Evolutionary conservation across 352 stramenopile species (phyloP).

Genomic region (Phytopythium sindhum): DNA sequence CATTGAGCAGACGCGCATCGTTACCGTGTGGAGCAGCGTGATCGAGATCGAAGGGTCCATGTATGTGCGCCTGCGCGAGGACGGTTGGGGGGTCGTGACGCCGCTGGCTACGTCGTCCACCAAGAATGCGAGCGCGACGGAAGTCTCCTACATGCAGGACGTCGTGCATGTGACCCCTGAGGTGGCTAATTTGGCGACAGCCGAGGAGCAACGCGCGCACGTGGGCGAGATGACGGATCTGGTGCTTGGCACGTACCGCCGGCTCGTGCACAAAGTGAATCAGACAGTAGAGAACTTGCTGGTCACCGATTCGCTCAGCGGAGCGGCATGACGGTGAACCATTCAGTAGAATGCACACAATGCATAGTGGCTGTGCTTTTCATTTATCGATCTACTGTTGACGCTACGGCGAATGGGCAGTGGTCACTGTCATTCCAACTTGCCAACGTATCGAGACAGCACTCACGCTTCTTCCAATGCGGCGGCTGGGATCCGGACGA

Average conservation of each 20-base stretch:
- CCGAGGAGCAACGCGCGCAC: constrained; percentile 14
- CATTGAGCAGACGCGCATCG: constrained; percentile 15
- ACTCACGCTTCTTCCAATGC: constrained; percentile 20
- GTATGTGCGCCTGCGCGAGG: constrained; percentile 31
- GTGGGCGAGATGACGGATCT: constrained; percentile 53
- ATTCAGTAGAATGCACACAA: neutral
- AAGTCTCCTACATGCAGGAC: constrained; percentile 14
- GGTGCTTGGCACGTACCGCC: constrained; percentile 39
- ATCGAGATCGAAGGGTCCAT: constrained; percentile 28
- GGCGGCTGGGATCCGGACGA: constrained; percentile 45
- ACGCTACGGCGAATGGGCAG: neutral
- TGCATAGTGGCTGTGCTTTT: neutral
- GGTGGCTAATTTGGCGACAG: constrained; percentile 12
- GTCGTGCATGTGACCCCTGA: constrained; percentile 20
- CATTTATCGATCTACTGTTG: neutral
- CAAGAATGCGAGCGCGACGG: neutral
- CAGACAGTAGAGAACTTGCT: constrained; percentile 41
- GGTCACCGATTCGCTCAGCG: constrained; percentile 13
- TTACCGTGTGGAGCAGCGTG: constrained; percentile 30
- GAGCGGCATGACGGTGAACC: neutral
- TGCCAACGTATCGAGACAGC: neutral
- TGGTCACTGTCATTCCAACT: neutral
- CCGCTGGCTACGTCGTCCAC: constrained; percentile 10
- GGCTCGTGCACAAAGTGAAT: constrained; percentile 34
- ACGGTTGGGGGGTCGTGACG: constrained; percentile 21